Base-by-base conservation (phyloP, 371 early-diverging fungal species). In the Syncephalastrum monosporum region DNA sequence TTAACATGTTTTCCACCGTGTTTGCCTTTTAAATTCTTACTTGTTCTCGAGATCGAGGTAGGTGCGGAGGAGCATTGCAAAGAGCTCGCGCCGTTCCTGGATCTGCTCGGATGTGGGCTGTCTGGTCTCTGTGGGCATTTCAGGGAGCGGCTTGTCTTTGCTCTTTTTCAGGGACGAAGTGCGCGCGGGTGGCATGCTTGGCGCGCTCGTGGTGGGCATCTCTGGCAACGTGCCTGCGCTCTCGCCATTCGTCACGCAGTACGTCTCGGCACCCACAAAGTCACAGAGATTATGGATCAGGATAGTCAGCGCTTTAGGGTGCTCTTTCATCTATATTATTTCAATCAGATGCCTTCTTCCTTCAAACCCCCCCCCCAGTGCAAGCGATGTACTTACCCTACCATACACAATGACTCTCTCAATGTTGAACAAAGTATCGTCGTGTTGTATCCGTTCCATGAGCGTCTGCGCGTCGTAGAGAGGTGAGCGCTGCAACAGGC, bases 261-360 rank as follows among this genome's bases (percentile, higher is more conserved):
- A 80, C n/a, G 74, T 81, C 55, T 91, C 89, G 10, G 83, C 88
- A 27, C 85, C 87, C 13, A 76, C 72, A 62, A 81, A 82, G 57
- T 91, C 91, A 13, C 69, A 63, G 42, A 88, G 38, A 8, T 75
- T 71, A 29, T 78, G 71, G 19, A 82, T 85, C 56, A 86, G 55
- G 16, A 80, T 76, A 29, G 64, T 57, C 41, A 88, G 62, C 21
- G 81, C 81, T 8, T 80, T 75, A 42, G 82, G 71, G 54, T 83
- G 83, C 42, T 75, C 70, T 17, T 62, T 65, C 61, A 77, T 63
- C 86, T 87, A 59, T 25, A 38, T 5, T 5, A 56, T 45, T 5
- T 53, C 27, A 50, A 3, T 50, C 17, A 23, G 50, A 23, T 42
- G 3, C 15, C 15, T 21, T 45, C 44, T 14, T 44, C 10, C 5